Base-by-base conservation (phyloP, 192 early-diverging fungal species). In the Coemansia sp. region DNA sequence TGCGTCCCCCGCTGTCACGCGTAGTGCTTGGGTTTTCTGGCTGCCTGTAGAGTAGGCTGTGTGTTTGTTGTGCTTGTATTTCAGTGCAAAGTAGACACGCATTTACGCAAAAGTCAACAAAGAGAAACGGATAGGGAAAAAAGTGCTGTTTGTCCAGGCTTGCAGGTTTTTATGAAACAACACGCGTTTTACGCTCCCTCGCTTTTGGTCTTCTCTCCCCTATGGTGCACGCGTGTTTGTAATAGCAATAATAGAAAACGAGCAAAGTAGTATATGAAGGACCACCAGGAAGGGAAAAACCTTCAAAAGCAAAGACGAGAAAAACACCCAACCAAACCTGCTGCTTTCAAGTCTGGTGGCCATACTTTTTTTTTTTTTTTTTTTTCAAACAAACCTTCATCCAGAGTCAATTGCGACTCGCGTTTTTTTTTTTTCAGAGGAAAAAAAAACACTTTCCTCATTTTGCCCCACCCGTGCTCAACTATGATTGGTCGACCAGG, bases 61-160 rank as follows among this genome's bases (percentile, higher is more conserved):
- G 51, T 7, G 51, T 23, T 26, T 7, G 5, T 23, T 4, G 23
- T 53, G 21, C 39, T 14, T 30, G 30, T 20, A 4, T 18, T 49
- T 20, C 51, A 30, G 24, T 23, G 14, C 51, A 53, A 30, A 53
- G 24, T 26, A 36, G 61, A 44, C 44, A 26, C 44, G 63, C 10
- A 21, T 64, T 38, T 43, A 49, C 41, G 51, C 46, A 53, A 65
- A 35, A 20, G 30, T 30, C 30, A 52, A 9, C 4, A 52, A 64
- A 21, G 14, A 62, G 7, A 44, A 44, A 62, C 41, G 15, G 60
- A 15, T 18, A 62, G 12, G 12, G 5, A 41, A 7, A 6, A 12
- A 7, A 41, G 39, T 11, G 39, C 12, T 41, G 39, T 5, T 41
- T 41, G 6, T 41, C 39, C 7, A 12, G 39, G 12, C 39, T 12